These are phyloP conservation scores for Chaetomium strumarium DNA, from an alignment of 2,329 filamentous ascomycete genomes.

Conservation along the genomic window DNA sequence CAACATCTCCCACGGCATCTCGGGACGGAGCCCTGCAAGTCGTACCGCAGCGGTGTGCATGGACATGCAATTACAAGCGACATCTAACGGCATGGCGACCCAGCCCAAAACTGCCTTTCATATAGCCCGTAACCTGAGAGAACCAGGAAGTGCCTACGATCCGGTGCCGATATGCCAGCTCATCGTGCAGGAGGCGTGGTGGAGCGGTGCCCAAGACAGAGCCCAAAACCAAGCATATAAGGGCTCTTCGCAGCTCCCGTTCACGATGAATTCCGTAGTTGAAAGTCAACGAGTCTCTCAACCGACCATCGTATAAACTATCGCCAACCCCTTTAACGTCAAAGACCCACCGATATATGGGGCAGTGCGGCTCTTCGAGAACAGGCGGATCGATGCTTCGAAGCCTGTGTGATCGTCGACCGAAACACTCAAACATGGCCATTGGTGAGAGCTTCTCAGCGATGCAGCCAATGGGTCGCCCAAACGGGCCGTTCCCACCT, in stretches of 20 bases:
- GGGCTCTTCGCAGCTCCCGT: conserved; percentile 5
- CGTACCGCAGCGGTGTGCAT: conserved; percentile 13
- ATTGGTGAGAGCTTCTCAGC: conserved; percentile 27
- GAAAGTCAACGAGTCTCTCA: background rate
- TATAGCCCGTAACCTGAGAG: conserved; percentile 23
- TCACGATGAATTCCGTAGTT: background rate
- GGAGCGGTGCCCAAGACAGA: conserved; percentile 24
- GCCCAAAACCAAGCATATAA: conserved; percentile 22
- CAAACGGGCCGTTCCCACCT: conserved; percentile 27
- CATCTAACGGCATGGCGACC: conserved; percentile 19
- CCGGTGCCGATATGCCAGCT: conserved; percentile 29
- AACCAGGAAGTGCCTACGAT: conserved; percentile 23
- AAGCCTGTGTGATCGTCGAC: conserved; percentile 23
- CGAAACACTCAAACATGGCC: conserved; percentile 15
- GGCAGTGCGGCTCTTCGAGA: conserved; percentile 27
- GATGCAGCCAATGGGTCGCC: conserved; percentile 26
- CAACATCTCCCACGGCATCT: conserved; percentile 4
- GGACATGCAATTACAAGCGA: conserved; percentile 9
- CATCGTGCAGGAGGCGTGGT: conserved; percentile 33
- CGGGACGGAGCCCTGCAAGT: conserved; percentile 10
- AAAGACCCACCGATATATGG: conserved; percentile 7
- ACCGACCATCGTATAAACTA: background rate
- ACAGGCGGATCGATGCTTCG: conserved; percentile 18
- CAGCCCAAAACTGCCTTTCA: conserved; percentile 20
- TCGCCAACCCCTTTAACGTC: conserved; percentile 5